Evolutionary conservation across 371 early-diverging fungal species (phyloP).

Genomic region (Haplosporangium sp.): DNA sequence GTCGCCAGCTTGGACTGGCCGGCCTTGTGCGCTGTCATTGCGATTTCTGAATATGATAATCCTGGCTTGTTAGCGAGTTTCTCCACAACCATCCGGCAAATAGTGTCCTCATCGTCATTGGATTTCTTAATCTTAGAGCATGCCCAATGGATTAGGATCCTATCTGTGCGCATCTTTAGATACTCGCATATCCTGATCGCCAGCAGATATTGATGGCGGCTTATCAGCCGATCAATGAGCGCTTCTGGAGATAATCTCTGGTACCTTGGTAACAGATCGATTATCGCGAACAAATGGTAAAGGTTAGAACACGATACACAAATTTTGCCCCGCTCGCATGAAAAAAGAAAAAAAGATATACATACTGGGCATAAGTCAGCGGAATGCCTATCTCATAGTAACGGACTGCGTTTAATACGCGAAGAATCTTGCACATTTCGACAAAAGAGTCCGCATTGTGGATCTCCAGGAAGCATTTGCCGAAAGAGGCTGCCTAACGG

Average conservation of each 20-base stretch:
- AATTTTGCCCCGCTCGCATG: not conserved
- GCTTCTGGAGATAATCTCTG: conserved; percentile 80
- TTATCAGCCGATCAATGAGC: conserved; percentile 83
- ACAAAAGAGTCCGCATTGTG: conserved; percentile 90
- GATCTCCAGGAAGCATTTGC: conserved; percentile 89
- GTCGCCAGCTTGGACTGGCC: conserved; percentile 92
- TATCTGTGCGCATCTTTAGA: conserved; percentile 80
- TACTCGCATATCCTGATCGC: conserved; percentile 90
- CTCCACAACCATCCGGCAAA: conserved; percentile 82
- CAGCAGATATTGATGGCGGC: conserved; percentile 86
- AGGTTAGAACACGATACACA: not conserved
- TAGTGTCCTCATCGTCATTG: conserved; percentile 86
- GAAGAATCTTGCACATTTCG: conserved; percentile 84
- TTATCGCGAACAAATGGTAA: not conserved
- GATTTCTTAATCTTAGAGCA: conserved; percentile 92
- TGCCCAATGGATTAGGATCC: conserved; percentile 95
- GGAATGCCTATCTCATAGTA: conserved; percentile 90
- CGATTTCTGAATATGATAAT: conserved; percentile 91
- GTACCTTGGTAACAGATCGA: conserved; percentile 63
- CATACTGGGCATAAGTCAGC: conserved; percentile 87
- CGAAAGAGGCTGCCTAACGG: conserved; percentile 91
- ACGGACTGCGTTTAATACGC: conserved; percentile 91
- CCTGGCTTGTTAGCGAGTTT: conserved; percentile 80
- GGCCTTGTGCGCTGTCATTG: conserved; percentile 88
- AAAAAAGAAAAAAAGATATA: not conserved